Percentiles rank a stretch among this genome's conserved stretches.
phyloP scores from a whole-genome alignment of 768 basidiomycete genomes.

The Suillus occidentalis region DNA sequence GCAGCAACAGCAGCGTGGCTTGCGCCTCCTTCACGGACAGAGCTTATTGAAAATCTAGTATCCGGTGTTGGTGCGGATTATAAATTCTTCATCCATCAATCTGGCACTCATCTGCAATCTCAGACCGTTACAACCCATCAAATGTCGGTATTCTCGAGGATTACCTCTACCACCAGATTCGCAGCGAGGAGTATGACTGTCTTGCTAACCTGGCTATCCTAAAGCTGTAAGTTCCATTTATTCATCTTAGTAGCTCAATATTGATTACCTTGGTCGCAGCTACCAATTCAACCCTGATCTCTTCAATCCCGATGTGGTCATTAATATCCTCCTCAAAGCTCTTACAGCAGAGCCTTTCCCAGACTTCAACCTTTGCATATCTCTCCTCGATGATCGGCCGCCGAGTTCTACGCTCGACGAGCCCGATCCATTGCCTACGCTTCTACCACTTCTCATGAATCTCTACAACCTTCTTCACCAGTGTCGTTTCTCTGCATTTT shows the following conservation, averaged over 20 bases:
- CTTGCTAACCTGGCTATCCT: slow-evolving; percentile 93
- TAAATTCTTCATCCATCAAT: slow-evolving; percentile 1
- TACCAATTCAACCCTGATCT: slow-evolving; percentile 97
- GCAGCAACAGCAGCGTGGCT: slow-evolving; percentile 61
- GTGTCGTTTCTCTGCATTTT: slow-evolving; percentile 88
- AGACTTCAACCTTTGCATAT: slow-evolving; percentile 93
- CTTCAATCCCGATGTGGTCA: slow-evolving; percentile 88
- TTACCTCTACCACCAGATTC: slow-evolving; percentile 93
- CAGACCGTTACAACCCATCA: slow-evolving; percentile 96
- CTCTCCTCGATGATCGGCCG: slow-evolving; percentile 80
- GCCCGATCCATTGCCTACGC: slow-evolving; percentile 73
- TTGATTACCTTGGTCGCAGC: slow-evolving; percentile 38
- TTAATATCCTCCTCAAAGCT: slow-evolving; percentile 93
- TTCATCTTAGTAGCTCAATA: slow-evolving; percentile 1
- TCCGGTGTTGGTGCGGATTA: slow-evolving; percentile 78
- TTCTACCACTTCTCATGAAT: slow-evolving; percentile 66
- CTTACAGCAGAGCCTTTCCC: slow-evolving; percentile 82
- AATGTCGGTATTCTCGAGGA: slow-evolving; percentile 94
- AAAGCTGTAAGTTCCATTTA: slow-evolving; percentile 63
- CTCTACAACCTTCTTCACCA: slow-evolving; percentile 74
- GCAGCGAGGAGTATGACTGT: slow-evolving; percentile 89
- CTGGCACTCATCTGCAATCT: slow-evolving; percentile 7
- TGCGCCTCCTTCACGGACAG: slow-evolving; percentile 74
- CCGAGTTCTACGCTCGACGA: slow-evolving; percentile 60
- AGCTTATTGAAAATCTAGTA: slow-evolving; percentile 87